Evolutionary conservation across 495 filamentous ascomycete genomes (phyloP).

Genomic region (Penicillium mononematosum): DNA sequence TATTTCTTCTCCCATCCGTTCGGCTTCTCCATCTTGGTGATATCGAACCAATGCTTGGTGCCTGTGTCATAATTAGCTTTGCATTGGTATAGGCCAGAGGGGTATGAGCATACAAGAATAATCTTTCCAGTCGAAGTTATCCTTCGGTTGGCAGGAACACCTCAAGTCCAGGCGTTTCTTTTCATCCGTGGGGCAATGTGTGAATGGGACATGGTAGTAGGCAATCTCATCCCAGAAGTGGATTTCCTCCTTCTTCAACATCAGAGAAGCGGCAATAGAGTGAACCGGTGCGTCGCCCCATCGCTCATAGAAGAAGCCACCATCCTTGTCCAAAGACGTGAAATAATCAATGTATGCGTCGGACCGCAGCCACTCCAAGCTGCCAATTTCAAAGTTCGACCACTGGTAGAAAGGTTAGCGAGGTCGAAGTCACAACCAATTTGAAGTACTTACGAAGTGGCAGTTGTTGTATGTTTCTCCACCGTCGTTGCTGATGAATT

Average conservation of each 20-base stretch:
- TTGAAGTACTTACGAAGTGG: conserved; percentile 74
- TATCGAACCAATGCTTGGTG: conserved; percentile 79
- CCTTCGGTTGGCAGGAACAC: conserved; percentile 90
- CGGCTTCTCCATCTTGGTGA: conserved; percentile 76
- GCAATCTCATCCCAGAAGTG: conserved; percentile 99
- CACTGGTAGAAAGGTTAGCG: conserved; percentile 51
- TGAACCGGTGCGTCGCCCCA: conserved; percentile 93
- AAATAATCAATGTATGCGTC: conserved; percentile 80
- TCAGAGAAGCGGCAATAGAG: conserved; percentile 85
- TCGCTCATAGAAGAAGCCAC: conserved; percentile 90
- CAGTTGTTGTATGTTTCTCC: conserved; percentile 93
- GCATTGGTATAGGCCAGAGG: not conserved
- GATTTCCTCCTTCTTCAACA: conserved; percentile 87
- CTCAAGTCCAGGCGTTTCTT: conserved; percentile 73
- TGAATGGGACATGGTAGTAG: conserved; percentile 98
- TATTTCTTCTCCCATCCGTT: conserved; percentile 69
- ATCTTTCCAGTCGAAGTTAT: conserved; percentile 99
- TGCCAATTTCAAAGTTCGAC: conserved; percentile 92
- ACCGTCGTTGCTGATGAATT: conserved; percentile 85
- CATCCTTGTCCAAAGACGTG: conserved; percentile 71
- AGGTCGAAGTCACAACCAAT: not conserved
- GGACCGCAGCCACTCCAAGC: conserved; percentile 78
- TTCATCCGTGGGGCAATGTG: conserved; percentile 91
- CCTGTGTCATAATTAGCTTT: conserved; percentile 42
- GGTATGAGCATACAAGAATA: conserved; percentile 73